Base-by-base conservation (phyloP, 306 rosid genomes). In the Astragalus membranaceus region DNA sequence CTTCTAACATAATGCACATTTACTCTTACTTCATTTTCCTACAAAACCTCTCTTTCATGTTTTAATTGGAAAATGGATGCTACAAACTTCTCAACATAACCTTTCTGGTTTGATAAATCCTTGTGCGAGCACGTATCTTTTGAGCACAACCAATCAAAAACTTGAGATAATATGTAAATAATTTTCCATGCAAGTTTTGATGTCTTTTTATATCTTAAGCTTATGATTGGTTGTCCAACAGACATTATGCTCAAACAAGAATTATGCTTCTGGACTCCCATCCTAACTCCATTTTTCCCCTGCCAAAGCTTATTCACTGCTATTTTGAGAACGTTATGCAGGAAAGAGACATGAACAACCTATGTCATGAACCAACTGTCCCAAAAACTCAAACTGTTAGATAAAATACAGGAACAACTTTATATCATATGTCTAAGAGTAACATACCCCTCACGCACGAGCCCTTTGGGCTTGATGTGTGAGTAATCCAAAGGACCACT, bases 291-390 rank as follows among this genome's bases (percentile, higher is more conserved):
- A 8, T 70, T 58, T 70, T 50, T 35, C 30, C 60, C 64, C 20
- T 41, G 48, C 73, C 58, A 14, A 65, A 43, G 11, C 23, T 26
- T 66, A 23, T 11, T 43, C 33, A 39, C 13, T 23, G 36, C 58
- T 30, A 72, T 50, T 46, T n/a, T 36, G 64, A 54, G 67, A 29
- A 39, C 4, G 35, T 48, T 65, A 49, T 16, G 17, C 35, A 55
- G 14, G 11, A 29, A 55, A 82, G 54, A 23, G 60, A 70, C 32
- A 46, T 33, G 15, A 69, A 78, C 69, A 44, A 35, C 64, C 44
- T 52, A 12, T 61, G 50, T 2, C 35, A 41, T 37, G 67, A 39
- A 37, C 33, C 15, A 37, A 60, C 15, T 37, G 10, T 10, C 32
- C 8, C 49, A 60, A 14, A 58, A 36, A 29, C 47, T 14, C 15